These are phyloP conservation scores for Brassica incana DNA, from an alignment of 345 rosid species.

Conservation along the genomic window DNA sequence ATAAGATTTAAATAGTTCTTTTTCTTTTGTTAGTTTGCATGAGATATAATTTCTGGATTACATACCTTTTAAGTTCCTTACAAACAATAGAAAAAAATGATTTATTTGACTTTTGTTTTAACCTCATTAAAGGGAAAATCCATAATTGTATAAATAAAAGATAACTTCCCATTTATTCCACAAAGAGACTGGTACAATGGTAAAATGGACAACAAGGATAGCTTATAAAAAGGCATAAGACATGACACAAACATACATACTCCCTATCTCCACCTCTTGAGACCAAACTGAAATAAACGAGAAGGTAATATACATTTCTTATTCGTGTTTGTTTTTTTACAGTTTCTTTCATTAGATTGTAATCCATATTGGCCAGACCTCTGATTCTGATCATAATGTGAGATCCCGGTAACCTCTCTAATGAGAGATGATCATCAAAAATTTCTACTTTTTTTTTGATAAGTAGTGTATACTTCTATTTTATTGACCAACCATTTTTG, in stretches of 20 bases:
- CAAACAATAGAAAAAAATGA: neutral
- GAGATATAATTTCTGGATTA: neutral
- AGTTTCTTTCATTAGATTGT: neutral
- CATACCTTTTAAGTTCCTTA: neutral
- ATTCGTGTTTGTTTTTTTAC: neutral
- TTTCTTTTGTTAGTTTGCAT: neutral
- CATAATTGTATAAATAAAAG: neutral
- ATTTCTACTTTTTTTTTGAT: too few relatives aligned
- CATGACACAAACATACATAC: conserved; percentile 1
- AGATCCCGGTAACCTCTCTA: neutral
- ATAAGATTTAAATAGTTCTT: neutral
- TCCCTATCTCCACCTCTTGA: neutral
- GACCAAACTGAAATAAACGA: neutral
- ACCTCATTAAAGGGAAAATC: neutral
- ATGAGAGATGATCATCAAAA: neutral
- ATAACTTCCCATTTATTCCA: neutral
- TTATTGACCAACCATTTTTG: neutral
- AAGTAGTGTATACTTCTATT: neutral
- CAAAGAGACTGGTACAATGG: neutral
- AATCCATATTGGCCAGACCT: neutral
- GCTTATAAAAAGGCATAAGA: conserved; percentile 10
- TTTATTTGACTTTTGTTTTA: neutral
- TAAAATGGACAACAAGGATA: neutral
- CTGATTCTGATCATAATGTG: neutral
- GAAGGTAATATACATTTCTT: neutral